Base-by-base conservation (phyloP, 2,329 filamentous ascomycete species). In the Ambrosiella beaveri region DNA sequence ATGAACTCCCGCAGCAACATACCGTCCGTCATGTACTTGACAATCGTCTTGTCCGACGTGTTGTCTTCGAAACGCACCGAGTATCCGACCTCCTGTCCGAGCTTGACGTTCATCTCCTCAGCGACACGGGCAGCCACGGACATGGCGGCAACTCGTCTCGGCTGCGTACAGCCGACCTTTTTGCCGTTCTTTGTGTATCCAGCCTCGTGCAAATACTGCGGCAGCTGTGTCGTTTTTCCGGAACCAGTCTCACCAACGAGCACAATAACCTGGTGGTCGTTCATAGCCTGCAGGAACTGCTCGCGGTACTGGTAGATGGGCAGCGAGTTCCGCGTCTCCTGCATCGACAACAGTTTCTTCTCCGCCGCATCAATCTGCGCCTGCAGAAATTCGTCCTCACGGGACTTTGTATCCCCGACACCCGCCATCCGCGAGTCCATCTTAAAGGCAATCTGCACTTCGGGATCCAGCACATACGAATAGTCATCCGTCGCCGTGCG, bases 11-110 rank as follows among this genome's bases (percentile, higher is more conserved):
- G 79, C 37, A 97, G 74, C 44, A 97, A 74, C 85, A 97, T 95
- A 67, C 93, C 93, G 66, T 98, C 93, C 0, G 93, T 98, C 86
- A 95, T 91, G 70, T 95, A 97, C 69, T 95, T 94, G 57, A 98
- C 72, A 7, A 91, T 75, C 0, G 93, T 97, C 71, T 95, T 94
- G 65, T 95, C 88, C 67, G 82, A 88, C 0, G 89, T 95, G 62
- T 84, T 83, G 69, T 96, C 88, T 67, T 98, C 93, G 65, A 97
- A 98, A 61, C 93, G 86, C 64, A 98, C 95, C 0, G 85, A 84
- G 68, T 96, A 98, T 13, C 93, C 93, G 35, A 97, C 91, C 66
- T 96, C 88, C 62, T 88, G 86, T 0, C 93, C 93, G 9, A 97
- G 73, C 68, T 91, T 90, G 61, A 88, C 85, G 0, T 86, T 89